Evolutionary conservation across 1,284 basidiomycete species (phyloP).

Genomic region (Ceraceosorus guamensis): DNA sequence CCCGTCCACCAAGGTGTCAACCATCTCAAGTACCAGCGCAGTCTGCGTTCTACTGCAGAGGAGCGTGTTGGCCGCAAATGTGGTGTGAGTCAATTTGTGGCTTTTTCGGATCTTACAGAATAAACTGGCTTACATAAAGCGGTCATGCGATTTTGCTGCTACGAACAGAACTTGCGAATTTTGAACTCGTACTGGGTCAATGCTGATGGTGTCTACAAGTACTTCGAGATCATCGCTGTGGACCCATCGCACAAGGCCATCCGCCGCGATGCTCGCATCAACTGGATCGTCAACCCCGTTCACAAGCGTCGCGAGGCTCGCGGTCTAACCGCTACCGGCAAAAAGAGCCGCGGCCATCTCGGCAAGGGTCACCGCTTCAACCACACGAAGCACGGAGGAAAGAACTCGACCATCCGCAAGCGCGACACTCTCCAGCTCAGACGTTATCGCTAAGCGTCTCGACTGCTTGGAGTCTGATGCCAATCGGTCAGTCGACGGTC

Average conservation of each 20-base stretch:
- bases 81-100: conserved; percentile 51
- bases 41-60: conserved; percentile 87
- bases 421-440: conserved; percentile 82
- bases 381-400: conserved; percentile 64
- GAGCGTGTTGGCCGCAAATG: conserved; percentile 96
- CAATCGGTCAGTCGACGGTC: too few species aligned
- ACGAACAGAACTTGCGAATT: conserved; percentile 70
- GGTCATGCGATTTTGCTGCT: background rate
- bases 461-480: too few species aligned
- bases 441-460: conserved; percentile 76
- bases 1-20: conserved; percentile 99
- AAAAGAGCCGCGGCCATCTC: conserved; percentile 59
- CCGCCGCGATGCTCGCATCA: conserved; percentile 88
- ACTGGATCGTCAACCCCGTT: conserved; percentile 96
- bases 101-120: background rate
- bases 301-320: conserved; percentile 98
- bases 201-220: conserved; percentile 98
- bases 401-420: conserved; percentile 86
- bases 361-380: conserved; percentile 95
- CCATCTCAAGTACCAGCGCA: conserved; percentile 96
- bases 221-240: conserved; percentile 97
- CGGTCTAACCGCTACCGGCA: conserved; percentile 92
- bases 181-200: conserved; percentile 96
- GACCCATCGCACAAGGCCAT: conserved; percentile 89
- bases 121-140: background rate